Conservation (phyloP, 495 filamentous ascomycete genomes). For the Talaromyces ruber region DNA sequence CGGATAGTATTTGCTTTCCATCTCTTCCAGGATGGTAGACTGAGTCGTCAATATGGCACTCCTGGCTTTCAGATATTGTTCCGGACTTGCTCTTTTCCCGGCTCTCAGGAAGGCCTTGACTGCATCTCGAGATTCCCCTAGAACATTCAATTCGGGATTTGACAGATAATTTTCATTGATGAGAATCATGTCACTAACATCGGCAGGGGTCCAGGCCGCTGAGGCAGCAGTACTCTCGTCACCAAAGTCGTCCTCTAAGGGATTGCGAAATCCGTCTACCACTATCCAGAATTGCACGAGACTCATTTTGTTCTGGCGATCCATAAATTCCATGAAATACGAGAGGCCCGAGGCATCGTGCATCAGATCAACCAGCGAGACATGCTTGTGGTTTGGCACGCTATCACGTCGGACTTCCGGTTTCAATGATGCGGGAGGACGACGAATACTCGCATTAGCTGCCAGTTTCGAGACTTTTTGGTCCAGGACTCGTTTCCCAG, state of each 20-base stretch:
- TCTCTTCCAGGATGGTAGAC: slow-evolving; percentile 69
- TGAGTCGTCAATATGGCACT: slow-evolving; percentile 76
- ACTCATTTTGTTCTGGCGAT: slow-evolving; percentile 75
- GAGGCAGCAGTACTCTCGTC: slow-evolving; percentile 57
- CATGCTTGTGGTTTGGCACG: slow-evolving; percentile 54
- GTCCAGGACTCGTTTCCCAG: slow-evolving; percentile 83
- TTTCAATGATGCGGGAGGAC: slow-evolving; percentile 24
- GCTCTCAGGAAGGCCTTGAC: slow-evolving; percentile 74
- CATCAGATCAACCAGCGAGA: slow-evolving; percentile 71
- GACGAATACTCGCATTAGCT: slow-evolving; percentile 47
- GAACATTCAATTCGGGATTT: slow-evolving; percentile 70
- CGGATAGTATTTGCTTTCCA: slow-evolving; percentile 70
- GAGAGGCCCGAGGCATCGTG: slow-evolving; percentile 84
- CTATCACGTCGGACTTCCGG: slow-evolving; percentile 27
- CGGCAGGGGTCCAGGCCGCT: slow-evolving; percentile 72
- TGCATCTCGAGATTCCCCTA: slow-evolving; percentile 52
- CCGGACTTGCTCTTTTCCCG: slow-evolving; percentile 61
- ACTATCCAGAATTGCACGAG: slow-evolving; percentile 98
- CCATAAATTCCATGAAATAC: slow-evolving; percentile 99
- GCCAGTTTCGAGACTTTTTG: slow-evolving; percentile 79
- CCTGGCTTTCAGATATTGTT: slow-evolving; percentile 78
- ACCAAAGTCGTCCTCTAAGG: slow-evolving; percentile 78
- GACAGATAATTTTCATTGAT: slow-evolving; percentile 86
- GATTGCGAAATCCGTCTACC: slow-evolving; percentile 94
- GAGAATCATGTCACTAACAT: slow-evolving; percentile 77